Evolutionary conservation across 1,284 basidiomycete species (phyloP).

Genomic region (Naganishia cerealis): DNA sequence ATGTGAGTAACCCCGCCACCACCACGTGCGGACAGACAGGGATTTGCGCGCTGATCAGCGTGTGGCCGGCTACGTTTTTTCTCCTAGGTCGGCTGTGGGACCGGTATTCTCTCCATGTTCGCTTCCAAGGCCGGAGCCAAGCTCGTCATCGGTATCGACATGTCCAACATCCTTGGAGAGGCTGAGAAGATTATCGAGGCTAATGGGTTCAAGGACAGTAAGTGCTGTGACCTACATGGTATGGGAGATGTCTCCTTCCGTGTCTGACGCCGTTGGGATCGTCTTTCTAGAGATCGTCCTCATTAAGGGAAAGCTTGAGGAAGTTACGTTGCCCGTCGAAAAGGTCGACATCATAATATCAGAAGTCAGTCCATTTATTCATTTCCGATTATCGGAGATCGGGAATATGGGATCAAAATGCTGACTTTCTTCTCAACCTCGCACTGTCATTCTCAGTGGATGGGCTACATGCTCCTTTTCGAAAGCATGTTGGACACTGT

Average conservation of each 20-base stretch:
- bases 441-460: conserved; percentile 44
- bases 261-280: background rate
- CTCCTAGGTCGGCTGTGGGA: conserved; percentile 80
- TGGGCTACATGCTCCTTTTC: conserved; percentile 68
- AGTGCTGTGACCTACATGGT: conserved; percentile 48
- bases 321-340: conserved; percentile 76
- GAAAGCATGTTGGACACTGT: conserved; percentile 99
- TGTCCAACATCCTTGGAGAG: conserved; percentile 99
- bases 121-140: conserved; percentile 96
- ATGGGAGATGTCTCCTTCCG: no score
- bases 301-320: conserved; percentile 97
- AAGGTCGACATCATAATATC: conserved; percentile 98
- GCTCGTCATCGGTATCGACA: conserved; percentile 97
- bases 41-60: background rate
- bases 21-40: background rate
- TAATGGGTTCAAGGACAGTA: conserved; percentile 93
- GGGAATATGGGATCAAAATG: background rate
- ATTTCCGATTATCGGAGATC: background rate
- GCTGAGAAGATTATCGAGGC: conserved; percentile 94
- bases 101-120: conserved; percentile 98
- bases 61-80: background rate
- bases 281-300: conserved; percentile 74
- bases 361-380: conserved; percentile 58
- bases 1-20: conserved; percentile 57
- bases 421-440: background rate